These are phyloP conservation scores for Cryptosporidium canis DNA, from an alignment of 169 alveolate genomes.

Conservation along the genomic window DNA sequence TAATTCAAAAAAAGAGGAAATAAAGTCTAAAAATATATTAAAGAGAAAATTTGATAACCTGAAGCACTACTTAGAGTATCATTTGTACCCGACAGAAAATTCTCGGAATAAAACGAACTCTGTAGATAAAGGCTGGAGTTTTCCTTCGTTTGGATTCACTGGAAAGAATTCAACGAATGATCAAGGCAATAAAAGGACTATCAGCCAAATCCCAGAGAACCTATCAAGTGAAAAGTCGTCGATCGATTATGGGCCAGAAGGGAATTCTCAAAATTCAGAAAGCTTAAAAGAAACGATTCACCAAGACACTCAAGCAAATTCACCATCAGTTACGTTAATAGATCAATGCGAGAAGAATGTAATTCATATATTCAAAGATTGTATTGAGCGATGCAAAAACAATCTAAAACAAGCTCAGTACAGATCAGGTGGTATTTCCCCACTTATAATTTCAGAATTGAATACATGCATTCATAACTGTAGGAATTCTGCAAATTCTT, in stretches of 20 bases:
- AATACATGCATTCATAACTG: slow-evolving; percentile 54
- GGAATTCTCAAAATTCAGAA: background rate
- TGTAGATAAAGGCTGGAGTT: background rate
- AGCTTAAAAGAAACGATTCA: background rate
- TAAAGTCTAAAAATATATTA: background rate
- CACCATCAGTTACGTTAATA: background rate
- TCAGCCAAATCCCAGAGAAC: background rate
- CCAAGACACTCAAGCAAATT: slow-evolving; percentile 12
- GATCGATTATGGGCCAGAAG: background rate
- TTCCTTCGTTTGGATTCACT: background rate
- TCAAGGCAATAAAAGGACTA: background rate
- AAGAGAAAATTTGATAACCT: slow-evolving; percentile 8
- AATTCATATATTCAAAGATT: slow-evolving; percentile 26
- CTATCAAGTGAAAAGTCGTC: background rate
- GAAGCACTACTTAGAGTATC: background rate
- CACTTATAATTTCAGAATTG: slow-evolving; percentile 40
- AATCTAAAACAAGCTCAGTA: slow-evolving; percentile 14
- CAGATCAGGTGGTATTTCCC: slow-evolving; percentile 55
- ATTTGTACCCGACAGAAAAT: background rate
- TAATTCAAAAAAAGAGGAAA: slow-evolving; percentile 26
- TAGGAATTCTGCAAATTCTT: slow-evolving; percentile 33
- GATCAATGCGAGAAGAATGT: slow-evolving; percentile 44
- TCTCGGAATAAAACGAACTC: background rate
- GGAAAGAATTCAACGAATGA: slow-evolving; percentile 21
- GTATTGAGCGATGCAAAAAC: slow-evolving; percentile 45